Evolutionary conservation across 306 rosid species (phyloP), one percentile per base, ranked within the genome.

Genomic region (Prunus padus): DNA sequence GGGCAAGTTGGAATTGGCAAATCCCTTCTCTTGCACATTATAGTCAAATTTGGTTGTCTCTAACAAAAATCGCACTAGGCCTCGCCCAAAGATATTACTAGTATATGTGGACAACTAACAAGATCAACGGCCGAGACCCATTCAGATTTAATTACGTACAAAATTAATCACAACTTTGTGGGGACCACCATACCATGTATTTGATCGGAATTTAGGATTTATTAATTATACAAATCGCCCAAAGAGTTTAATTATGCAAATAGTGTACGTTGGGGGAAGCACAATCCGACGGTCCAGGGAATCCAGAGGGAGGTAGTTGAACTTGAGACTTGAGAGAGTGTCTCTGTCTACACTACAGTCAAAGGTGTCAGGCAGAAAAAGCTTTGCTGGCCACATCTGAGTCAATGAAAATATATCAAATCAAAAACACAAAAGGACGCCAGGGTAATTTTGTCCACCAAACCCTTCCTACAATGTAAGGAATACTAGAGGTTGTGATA

Each of bases 11-110:
- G 7, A 37, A 37, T 37, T 37, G 42, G 2, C 8, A 37, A 6
- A 37, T 37, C 9, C 42, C 42, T 6, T 9, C 2, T 37, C 42
- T 7, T 37, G 42, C 42, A 37, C 28, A 26, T 1, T 26, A 25
- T 3, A 14, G 67, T 72, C 77, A 72, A 79, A 55, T 54, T 22
- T 54, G 59, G 68, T 65, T 65, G 78, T 71, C 76, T 23, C n/a
- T n/a, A n/a, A 33, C 4, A n/a, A 0, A 23, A 11, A 19, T 65
- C 2, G 72, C 50, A 23, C 63, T 20, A 31, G 62, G 23, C 9
- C 60, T n/a, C 2, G 5, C 0, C 8, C 20, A 18, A 12, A 37
- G 42, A 37, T 37, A 37, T 37, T 31, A 31, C 4, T 9, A 9
- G n/a, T n/a, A n/a, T 3, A 68, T 26, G 14, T 60, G 19, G 10